These are phyloP conservation scores for Brettanomyces anomalus DNA, from an alignment of 805 yeast genomes.

Conservation along the genomic window DNA sequence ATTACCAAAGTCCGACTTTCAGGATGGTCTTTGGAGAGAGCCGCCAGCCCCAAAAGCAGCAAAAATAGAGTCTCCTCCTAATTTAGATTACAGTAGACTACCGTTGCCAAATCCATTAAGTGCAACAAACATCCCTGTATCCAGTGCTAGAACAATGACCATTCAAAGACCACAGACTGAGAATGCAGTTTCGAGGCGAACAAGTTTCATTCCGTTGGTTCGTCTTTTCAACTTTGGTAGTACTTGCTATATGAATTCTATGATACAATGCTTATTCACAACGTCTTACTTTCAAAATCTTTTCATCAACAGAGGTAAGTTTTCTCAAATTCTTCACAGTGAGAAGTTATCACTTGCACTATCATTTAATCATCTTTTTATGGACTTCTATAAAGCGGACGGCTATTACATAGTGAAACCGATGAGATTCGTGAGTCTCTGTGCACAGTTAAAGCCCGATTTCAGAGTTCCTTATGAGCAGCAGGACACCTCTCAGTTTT, in stretches of 20 bases:
- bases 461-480: constrained; percentile 64
- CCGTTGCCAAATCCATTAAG: too few species aligned
- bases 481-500: constrained; percentile 75
- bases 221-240: constrained; percentile 59
- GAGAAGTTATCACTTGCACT: constrained; percentile 27
- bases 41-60: too few species aligned
- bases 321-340: constrained; percentile 9
- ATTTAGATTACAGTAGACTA: too few species aligned
- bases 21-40: too few species aligned
- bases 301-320: constrained; percentile 31
- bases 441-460: constrained; percentile 55
- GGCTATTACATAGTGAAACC: constrained; percentile 62
- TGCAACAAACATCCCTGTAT: neutral
- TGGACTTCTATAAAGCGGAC: constrained; percentile 41
- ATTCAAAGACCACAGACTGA: neutral
- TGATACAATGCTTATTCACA: constrained; percentile 62
- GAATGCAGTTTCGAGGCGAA: too few species aligned
- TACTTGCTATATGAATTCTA: constrained; percentile 69
- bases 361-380: constrained; percentile 45
- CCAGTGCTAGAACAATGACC: neutral
- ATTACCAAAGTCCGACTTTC: too few species aligned
- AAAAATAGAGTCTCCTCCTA: too few species aligned
- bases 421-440: constrained; percentile 36
- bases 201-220: constrained; percentile 13
- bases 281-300: constrained; percentile 38